These are phyloP conservation scores for Coelastrella sp. DNA, from an alignment of 139 green algal genomes.

Conservation along the genomic window DNA sequence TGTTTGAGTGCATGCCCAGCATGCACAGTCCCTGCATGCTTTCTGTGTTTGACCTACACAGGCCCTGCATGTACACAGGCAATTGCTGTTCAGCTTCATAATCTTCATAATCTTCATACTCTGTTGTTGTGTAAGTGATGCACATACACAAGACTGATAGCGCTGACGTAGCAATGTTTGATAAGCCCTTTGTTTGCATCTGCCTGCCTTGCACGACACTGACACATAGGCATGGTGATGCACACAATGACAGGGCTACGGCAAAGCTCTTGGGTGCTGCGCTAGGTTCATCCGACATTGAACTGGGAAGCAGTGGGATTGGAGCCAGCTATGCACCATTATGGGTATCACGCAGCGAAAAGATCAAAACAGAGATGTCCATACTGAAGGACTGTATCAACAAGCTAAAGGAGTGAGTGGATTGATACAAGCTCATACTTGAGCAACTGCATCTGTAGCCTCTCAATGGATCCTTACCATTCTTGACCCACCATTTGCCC, in stretches of 20 bases:
- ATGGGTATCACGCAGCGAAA: slow-evolving; percentile 66
- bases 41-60: no score
- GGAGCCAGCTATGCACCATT: slow-evolving; percentile 42
- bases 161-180: background rate
- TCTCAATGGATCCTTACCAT: no score
- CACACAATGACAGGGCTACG: slow-evolving; percentile 53
- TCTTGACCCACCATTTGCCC: no score
- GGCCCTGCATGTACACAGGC: no score
- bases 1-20: no score
- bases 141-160: no score
- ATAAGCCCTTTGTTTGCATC: background rate
- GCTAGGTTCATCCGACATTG: slow-evolving; percentile 58
- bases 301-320: slow-evolving; percentile 47
- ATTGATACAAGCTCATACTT: no score
- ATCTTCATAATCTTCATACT: no score
- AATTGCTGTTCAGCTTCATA: no score
- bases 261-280: slow-evolving; percentile 65
- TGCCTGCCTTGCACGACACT: background rate
- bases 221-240: background rate
- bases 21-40: no score
- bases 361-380: slow-evolving; percentile 64
- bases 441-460: no score
- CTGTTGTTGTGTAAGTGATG: no score
- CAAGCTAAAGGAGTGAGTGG: slow-evolving; percentile 69
- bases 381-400: slow-evolving; percentile 63